Evolutionary conservation across 306 rosid genomes (phyloP).

Genomic region (Prunus davidiana): DNA sequence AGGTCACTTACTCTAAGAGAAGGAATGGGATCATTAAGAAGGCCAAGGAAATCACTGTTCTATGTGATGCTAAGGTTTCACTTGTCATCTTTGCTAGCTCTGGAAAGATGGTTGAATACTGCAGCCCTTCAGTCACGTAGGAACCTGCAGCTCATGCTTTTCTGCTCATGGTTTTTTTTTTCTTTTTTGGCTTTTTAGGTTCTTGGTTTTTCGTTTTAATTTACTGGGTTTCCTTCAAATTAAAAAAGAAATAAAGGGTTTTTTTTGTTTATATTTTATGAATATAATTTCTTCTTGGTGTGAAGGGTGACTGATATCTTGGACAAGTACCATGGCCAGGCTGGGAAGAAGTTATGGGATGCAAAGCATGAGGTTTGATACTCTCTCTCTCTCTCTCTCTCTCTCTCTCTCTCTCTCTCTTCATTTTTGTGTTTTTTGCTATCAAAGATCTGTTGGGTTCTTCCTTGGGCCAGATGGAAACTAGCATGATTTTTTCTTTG

Average conservation of each 20-base stretch:
- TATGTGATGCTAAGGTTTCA: slow-evolving; percentile 82
- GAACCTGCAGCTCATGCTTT: neutral
- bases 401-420: neutral
- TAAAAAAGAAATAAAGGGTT: neutral
- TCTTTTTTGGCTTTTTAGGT: neutral
- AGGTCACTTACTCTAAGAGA: slow-evolving; percentile 86
- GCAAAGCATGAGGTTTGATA: slow-evolving; percentile 82
- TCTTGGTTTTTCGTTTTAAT: neutral
- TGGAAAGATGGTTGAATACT: slow-evolving; percentile 69
- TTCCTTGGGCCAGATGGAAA: slow-evolving; percentile 14
- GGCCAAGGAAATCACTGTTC: slow-evolving; percentile 77
- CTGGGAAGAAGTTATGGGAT: slow-evolving; percentile 75
- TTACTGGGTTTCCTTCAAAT: neutral
- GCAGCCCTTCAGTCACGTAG: slow-evolving; percentile 72
- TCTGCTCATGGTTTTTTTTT: neutral
- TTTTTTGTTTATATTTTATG: neutral
- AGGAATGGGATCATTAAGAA: slow-evolving; percentile 79
- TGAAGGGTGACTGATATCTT: slow-evolving; percentile 59
- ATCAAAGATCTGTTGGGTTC: slow-evolving; percentile 6
- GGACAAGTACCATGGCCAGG: slow-evolving; percentile 65
- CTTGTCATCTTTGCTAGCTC: slow-evolving; percentile 56
- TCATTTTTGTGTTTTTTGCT: neutral
- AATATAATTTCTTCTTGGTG: neutral
- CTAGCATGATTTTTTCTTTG: slow-evolving; percentile 19
- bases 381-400: neutral